Base-by-base conservation (phyloP, 495 filamentous ascomycete genomes). In the Trichoderma asperelloides region DNA sequence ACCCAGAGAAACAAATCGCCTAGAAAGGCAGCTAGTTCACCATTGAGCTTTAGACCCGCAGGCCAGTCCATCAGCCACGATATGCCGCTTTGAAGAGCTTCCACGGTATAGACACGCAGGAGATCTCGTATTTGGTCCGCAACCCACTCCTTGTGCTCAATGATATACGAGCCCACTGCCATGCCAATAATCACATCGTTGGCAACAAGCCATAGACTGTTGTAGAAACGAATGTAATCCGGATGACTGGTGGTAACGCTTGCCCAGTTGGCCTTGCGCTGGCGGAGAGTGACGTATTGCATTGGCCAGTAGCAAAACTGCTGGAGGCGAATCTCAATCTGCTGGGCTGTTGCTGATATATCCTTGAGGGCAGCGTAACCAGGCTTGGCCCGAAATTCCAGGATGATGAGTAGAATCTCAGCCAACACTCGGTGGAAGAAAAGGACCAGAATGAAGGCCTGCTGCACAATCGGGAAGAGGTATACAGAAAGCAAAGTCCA, bases 241-340 rank as follows among this genome's bases (percentile, higher is more conserved):
- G 96, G 91, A 77, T 99, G 94, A 68, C 89, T 96, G 64, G 89
- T 96, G 0, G 92, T 97, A 41, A 97, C 88, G 75, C 94, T 97
- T 70, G 92, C 91, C 95, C 96, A 98, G 69, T 96, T 93, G 63
- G 90, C 87, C 71, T 93, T 96, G 55, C 94, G 83, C 69, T 91
- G 86, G 13, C 93, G 90, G 28, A 99, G 77, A 16, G 93, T 98
- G 65, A 94, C 80, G 73, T 98, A 97, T 75, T 98, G 94, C 72
- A 96, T 91, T 5, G 94, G 96, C 94, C 93, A 98, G 75, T 98
- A 99, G 77, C 95, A 98, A 76, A 98, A 98, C 73, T 99, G 95
- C 74, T 97, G 93, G 21, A 99, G 84, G 4, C 95, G 91, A 71
- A 99, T 97, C 77, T 99, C 95, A 41, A 98, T 88, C 75, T 99